phyloP scores from a whole-genome alignment of 2,329 filamentous ascomycete species.

The Onygenales sp. region DNA sequence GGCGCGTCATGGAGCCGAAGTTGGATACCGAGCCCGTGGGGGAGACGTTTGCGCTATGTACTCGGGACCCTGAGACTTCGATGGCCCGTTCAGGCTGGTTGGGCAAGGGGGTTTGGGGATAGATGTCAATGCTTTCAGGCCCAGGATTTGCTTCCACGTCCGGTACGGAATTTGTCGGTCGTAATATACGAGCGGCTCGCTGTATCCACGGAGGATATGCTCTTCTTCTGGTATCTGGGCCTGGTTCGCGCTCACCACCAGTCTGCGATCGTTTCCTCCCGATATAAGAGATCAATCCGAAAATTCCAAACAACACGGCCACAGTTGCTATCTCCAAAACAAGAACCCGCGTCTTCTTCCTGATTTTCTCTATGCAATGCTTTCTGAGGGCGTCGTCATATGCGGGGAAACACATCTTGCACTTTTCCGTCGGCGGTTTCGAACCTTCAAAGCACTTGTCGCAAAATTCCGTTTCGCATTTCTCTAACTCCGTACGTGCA shows the following conservation, averaged over 20 bases:
- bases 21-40: background rate
- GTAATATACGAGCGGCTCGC: background rate
- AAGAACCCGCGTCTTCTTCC: too few species aligned
- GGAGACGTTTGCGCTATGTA: background rate
- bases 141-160: background rate
- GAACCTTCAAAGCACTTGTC: constrained; percentile 1
- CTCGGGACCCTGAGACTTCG: background rate
- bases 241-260: too few species aligned
- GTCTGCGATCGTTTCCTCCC: too few species aligned
- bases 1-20: background rate
- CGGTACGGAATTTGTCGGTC: background rate
- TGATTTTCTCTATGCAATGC: background rate
- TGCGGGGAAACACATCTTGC: constrained; percentile 9
- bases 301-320: too few species aligned
- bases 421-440: background rate
- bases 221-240: too few species aligned
- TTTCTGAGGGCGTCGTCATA: constrained; percentile 5
- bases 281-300: too few species aligned
- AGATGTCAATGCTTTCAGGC: background rate
- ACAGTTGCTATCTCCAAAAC: too few species aligned
- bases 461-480: constrained; percentile 6
- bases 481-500: background rate
- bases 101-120: background rate
- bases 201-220: too few species aligned
- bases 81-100: background rate